Evolutionary conservation across 2,329 filamentous ascomycete species (phyloP).

Genomic region (Hymenoscyphus linearis): DNA sequence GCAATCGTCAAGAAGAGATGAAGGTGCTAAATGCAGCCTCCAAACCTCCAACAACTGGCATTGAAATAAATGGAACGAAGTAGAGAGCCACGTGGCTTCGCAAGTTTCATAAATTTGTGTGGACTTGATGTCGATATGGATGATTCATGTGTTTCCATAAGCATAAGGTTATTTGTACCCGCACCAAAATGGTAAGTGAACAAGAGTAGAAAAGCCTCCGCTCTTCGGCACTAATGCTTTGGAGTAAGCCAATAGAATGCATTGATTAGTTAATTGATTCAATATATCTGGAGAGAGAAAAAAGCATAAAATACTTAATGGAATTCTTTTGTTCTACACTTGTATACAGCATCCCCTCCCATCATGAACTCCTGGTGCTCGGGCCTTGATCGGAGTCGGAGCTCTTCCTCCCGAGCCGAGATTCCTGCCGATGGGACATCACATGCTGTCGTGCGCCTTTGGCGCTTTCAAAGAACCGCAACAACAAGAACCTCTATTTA

Average conservation of each 20-base stretch:
- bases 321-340: no score
- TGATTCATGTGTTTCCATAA: not conserved
- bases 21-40: constrained; percentile 49
- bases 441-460: constrained; percentile 3
- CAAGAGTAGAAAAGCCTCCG: no score
- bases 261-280: no score
- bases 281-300: no score
- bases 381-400: not conserved
- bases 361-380: no score
- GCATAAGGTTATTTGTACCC: not conserved
- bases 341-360: no score
- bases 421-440: constrained; percentile 1
- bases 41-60: constrained; percentile 25
- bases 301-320: no score
- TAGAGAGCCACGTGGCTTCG: not conserved
- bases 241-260: no score
- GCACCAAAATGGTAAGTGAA: no score
- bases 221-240: no score
- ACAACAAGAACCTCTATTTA: not conserved
- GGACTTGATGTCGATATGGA: not conserved
- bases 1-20: constrained; percentile 71
- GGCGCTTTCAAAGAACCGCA: not conserved
- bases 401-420: not conserved
- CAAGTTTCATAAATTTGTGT: not conserved
- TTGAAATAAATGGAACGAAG: not conserved